Evolutionary conservation across 2,329 filamentous ascomycete genomes (phyloP).

Genomic region (Fusarium torreyae): DNA sequence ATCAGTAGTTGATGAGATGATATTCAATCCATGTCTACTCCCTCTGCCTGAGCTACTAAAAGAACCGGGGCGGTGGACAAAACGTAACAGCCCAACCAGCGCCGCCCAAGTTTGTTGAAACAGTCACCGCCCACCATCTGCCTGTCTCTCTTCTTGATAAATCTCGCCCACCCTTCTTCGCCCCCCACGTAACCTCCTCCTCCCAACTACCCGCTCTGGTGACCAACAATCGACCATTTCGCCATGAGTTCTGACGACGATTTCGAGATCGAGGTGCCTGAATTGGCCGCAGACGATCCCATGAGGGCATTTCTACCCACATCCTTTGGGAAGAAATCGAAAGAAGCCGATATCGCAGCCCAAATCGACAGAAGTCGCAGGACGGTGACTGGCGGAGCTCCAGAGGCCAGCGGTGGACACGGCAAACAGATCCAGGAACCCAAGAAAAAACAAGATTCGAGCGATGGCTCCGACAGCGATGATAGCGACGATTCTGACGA

Average conservation of each 20-base stretch:
- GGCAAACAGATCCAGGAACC: constrained; percentile 35
- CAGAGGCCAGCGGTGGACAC: constrained; percentile 28
- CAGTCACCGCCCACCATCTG: constrained; percentile 35
- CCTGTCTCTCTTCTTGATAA: constrained; percentile 31
- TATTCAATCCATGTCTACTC: constrained; percentile 22
- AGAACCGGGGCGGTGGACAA: constrained; percentile 50
- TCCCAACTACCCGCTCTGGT: constrained; percentile 29
- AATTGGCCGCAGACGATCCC: constrained; percentile 74
- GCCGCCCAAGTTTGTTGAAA: constrained; percentile 36
- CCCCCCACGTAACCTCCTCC: constrained; percentile 39
- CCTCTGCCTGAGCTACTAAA: constrained; percentile 45
- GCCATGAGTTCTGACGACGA: constrained; percentile 74
- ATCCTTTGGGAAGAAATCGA: constrained; percentile 87
- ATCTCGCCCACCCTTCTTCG: constrained; percentile 34
- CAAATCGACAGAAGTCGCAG: constrained; percentile 87
- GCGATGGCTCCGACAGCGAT: constrained; percentile 62
- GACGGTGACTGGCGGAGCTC: constrained; percentile 51
- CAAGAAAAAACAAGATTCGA: constrained; percentile 60
- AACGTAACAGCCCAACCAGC: constrained; percentile 39
- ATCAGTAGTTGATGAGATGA: constrained; percentile 37
- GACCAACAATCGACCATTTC: constrained; percentile 25
- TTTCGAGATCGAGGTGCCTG: constrained; percentile 68
- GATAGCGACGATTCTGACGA: constrained; percentile 76
- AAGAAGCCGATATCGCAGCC: constrained; percentile 79
- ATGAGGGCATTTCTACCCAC: constrained; percentile 84